Conservation (phyloP, 1,284 basidiomycete genomes). For the Ceratobasidium theobromae region DNA sequence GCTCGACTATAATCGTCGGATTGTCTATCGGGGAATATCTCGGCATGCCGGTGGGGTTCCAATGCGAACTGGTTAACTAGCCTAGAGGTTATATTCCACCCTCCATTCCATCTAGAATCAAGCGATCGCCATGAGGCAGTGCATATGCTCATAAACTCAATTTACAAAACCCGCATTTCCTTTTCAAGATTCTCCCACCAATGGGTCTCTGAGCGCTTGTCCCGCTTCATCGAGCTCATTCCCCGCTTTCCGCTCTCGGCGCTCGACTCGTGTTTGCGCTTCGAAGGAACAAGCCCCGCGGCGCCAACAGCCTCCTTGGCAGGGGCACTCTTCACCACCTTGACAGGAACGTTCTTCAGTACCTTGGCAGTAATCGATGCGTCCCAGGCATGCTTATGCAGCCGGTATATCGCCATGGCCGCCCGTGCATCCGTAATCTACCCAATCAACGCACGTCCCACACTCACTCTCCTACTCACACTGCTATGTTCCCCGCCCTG, state of each 20-base stretch:
- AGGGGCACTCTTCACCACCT: neutral
- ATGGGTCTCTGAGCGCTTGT: neutral
- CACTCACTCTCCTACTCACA: constrained; percentile 49
- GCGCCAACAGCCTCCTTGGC: neutral
- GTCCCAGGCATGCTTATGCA: constrained; percentile 90
- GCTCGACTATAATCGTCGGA: constrained; percentile 9
- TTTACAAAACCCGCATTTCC: too few species aligned
- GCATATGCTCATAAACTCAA: too few species aligned
- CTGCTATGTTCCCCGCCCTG: constrained; percentile 88
- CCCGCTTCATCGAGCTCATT: neutral
- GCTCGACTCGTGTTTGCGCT: neutral
- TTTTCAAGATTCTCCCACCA: neutral
- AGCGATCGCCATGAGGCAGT: too few species aligned
- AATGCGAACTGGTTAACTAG: neutral
- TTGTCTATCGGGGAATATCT: neutral
- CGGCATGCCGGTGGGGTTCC: neutral
- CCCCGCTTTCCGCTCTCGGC: neutral
- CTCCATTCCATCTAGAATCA: neutral
- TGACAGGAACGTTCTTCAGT: neutral
- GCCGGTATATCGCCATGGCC: constrained; percentile 91
- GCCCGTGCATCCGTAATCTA: constrained; percentile 92
- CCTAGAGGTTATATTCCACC: neutral
- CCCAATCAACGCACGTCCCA: neutral
- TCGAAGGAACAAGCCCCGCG: too few species aligned
- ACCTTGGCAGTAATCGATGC: constrained; percentile 41